A percentile compares a stretch with the other conserved stretches of the same genome.
These are phyloP conservation scores for Tolypocladium album DNA, from an alignment of 2,329 filamentous ascomycete genomes.

Conservation along the genomic window DNA sequence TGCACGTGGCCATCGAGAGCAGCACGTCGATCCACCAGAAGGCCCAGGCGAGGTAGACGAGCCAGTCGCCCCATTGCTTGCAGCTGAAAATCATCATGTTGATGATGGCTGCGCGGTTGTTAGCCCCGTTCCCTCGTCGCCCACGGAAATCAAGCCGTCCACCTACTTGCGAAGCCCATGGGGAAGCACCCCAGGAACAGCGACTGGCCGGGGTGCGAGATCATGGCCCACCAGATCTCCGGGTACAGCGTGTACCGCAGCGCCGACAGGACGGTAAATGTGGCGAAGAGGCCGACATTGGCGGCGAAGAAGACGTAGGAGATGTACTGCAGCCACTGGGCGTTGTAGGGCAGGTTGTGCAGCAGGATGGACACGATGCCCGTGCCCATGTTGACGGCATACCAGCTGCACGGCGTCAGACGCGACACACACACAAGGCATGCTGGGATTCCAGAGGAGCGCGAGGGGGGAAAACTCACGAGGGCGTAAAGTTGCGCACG, in stretches of 20 bases:
- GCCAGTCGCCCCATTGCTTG: conserved; percentile 49
- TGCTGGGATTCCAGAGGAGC: neutral
- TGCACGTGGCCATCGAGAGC: conserved; percentile 40
- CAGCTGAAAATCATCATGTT: conserved; percentile 54
- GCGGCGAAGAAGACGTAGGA: conserved; percentile 50
- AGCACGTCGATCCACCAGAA: conserved; percentile 48
- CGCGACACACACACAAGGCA: neutral
- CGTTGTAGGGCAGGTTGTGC: conserved; percentile 50
- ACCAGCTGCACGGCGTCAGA: conserved; percentile 33
- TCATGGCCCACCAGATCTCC: conserved; percentile 54
- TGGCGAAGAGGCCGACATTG: conserved; percentile 46
- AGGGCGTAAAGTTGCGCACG: conserved; percentile 43
- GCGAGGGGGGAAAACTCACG: conserved; percentile 23
- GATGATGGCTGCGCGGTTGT: conserved; percentile 36
- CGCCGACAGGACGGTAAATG: conserved; percentile 42
- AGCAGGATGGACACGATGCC: conserved; percentile 56
- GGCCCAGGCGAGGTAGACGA: conserved; percentile 42
- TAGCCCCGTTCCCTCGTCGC: neutral
- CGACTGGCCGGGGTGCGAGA: conserved; percentile 54
- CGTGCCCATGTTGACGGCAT: conserved; percentile 54
- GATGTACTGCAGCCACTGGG: conserved; percentile 45
- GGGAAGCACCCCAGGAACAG: conserved; percentile 60
- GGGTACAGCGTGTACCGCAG: conserved; percentile 56
- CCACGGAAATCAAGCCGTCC: neutral
- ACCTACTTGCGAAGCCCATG: conserved; percentile 52